Percentiles rank a stretch among this genome's conserved stretches.
These are phyloP conservation scores for Cetradonia linearis DNA, from an alignment of 495 filamentous ascomycete genomes.

Conservation along the genomic window DNA sequence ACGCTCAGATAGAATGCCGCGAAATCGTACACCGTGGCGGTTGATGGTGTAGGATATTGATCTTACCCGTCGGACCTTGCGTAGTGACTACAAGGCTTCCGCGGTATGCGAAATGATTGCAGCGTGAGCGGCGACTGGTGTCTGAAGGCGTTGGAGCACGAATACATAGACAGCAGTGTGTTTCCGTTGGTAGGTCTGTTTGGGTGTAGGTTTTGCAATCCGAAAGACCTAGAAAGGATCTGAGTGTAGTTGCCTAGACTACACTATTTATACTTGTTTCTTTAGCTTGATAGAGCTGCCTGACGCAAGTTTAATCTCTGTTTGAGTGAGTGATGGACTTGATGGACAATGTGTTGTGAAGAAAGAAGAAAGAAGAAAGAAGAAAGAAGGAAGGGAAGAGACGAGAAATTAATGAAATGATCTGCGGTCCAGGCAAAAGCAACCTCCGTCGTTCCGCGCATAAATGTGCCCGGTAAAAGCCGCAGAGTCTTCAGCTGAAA, in stretches of 20 bases:
- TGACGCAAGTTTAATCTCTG: slow-evolving; percentile 1
- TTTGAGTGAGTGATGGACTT: slow-evolving; percentile 2
- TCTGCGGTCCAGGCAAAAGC: not conserved
- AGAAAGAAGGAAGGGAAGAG: not conserved
- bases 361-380: slow-evolving; percentile 5
- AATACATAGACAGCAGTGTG: slow-evolving; percentile 65
- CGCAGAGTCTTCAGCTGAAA: not conserved
- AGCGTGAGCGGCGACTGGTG: slow-evolving; percentile 83
- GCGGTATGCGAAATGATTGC: slow-evolving; percentile 84
- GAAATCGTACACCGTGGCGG: slow-evolving; percentile 36
- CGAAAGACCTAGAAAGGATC: not conserved
- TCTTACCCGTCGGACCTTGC: slow-evolving; percentile 78
- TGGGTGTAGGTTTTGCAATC: slow-evolving; percentile 2
- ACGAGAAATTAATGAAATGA: not conserved
- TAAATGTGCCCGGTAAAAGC: not conserved
- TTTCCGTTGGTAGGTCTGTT: slow-evolving; percentile 11
- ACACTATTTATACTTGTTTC: not conserved
- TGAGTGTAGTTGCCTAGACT: slow-evolving; percentile 6
- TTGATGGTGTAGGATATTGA: slow-evolving; percentile 15
- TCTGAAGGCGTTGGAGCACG: slow-evolving; percentile 63
- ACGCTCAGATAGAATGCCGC: slow-evolving; percentile 25
- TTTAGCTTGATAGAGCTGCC: slow-evolving; percentile 1
- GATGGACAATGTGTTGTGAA: slow-evolving; percentile 3
- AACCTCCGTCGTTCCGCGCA: slow-evolving; percentile 1
- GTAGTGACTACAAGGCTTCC: slow-evolving; percentile 78